Conservation (phyloP, 2,329 filamentous ascomycete genomes). For the Fusarium duplospermum region DNA sequence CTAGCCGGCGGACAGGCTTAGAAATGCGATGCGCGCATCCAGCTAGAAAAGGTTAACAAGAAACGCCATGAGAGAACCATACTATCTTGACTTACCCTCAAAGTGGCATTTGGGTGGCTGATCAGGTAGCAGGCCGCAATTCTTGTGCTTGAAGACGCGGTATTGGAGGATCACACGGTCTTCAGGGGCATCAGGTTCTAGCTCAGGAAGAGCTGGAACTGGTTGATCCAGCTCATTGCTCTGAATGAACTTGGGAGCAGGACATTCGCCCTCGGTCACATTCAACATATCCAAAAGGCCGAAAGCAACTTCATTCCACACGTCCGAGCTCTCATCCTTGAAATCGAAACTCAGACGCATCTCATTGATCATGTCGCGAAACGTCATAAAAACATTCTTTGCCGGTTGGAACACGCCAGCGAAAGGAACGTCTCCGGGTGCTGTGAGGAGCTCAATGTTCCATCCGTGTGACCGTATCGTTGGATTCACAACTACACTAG, state of each 20-base stretch:
- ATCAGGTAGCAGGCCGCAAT: background rate
- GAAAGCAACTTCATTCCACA: conserved; percentile 12
- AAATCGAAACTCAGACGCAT: conserved; percentile 8
- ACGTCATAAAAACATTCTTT: background rate
- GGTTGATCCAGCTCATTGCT: background rate
- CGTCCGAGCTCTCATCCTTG: background rate
- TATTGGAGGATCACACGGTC: conserved; percentile 1
- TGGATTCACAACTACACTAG: background rate
- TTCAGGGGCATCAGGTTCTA: background rate
- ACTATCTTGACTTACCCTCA: background rate
- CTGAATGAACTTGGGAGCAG: background rate
- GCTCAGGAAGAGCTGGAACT: conserved; percentile 1
- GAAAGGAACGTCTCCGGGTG: background rate
- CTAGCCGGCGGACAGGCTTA: background rate
- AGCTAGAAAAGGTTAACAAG: background rate
- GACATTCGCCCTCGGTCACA: background rate
- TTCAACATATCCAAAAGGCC: background rate
- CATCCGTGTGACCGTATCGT: background rate
- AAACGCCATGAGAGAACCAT: background rate
- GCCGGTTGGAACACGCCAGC: conserved; percentile 1
- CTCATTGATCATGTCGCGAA: conserved; percentile 6
- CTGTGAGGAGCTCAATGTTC: conserved; percentile 2
- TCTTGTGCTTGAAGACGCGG: background rate
- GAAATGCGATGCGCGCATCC: background rate
- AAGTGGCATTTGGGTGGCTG: background rate